Conservation (phyloP, 768 basidiomycete genomes). For the Leccinum olivaceopallidum region DNA sequence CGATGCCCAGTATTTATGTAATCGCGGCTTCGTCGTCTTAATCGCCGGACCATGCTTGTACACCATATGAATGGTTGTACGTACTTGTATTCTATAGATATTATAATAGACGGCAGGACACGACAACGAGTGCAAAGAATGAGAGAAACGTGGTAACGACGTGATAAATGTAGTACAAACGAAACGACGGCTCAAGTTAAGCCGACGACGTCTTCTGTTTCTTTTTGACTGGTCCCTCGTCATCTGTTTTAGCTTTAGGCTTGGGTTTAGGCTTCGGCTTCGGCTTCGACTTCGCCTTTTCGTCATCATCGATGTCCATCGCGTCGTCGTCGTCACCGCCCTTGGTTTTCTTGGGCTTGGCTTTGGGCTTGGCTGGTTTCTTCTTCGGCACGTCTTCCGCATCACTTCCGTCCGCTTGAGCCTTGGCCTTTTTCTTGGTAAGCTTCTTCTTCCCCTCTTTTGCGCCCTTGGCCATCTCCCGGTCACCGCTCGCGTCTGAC, state of each 20-base stretch:
- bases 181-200: conserved; percentile 17
- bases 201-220: conserved; percentile 59
- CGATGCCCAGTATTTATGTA: conserved; percentile 2
- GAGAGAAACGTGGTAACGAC: neutral
- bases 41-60: conserved; percentile 12
- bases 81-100: conserved; percentile 25
- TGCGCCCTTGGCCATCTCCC: conserved; percentile 49
- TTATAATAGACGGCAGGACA: conserved; percentile 19
- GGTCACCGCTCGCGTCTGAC: conserved; percentile 83
- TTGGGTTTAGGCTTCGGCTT: conserved; percentile 45
- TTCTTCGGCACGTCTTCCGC: conserved; percentile 49
- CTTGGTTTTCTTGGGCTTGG: conserved; percentile 40
- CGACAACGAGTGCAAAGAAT: conserved; percentile 1
- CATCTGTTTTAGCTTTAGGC: conserved; percentile 37
- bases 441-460: conserved; percentile 38
- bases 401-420: conserved; percentile 43
- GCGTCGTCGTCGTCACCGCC: conserved; percentile 46
- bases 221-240: conserved; percentile 69
- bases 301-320: conserved; percentile 49
- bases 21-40: conserved; percentile 7
- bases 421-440: conserved; percentile 46
- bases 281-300: conserved; percentile 38
- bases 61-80: conserved; percentile 19
- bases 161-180: neutral
- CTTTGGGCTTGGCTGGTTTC: conserved; percentile 45